Evolutionary conservation across 495 filamentous ascomycete species (phyloP).

Genomic region (Aspergillus affinis): DNA sequence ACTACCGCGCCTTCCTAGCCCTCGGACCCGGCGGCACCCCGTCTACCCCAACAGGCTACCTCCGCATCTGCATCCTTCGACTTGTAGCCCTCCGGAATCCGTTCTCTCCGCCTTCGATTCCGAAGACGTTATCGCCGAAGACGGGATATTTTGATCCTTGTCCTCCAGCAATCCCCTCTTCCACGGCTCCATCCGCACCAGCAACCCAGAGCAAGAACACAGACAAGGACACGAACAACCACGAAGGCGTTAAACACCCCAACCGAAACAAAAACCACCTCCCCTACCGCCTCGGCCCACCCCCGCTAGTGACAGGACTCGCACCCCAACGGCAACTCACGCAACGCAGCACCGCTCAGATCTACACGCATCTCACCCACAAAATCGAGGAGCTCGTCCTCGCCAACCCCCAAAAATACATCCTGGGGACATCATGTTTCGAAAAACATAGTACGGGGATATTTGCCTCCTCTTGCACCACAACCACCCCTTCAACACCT

Average conservation of each 20-base stretch:
- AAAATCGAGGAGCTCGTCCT: slow-evolving; percentile 52
- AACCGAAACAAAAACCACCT: slow-evolving; percentile 26
- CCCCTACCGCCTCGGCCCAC: slow-evolving; percentile 57
- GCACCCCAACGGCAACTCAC: slow-evolving; percentile 76
- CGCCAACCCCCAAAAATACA: slow-evolving; percentile 49
- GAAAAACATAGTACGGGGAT: slow-evolving; percentile 78
- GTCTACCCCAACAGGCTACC: slow-evolving; percentile 68
- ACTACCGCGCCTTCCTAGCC: slow-evolving; percentile 73
- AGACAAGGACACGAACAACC: neutral
- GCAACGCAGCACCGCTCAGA: slow-evolving; percentile 54
- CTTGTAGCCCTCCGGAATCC: slow-evolving; percentile 45
- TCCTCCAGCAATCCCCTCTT: neutral
- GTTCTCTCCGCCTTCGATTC: slow-evolving; percentile 29
- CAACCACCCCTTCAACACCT: neutral
- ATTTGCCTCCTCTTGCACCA: slow-evolving; percentile 41
- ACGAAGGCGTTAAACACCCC: too few relatives aligned
- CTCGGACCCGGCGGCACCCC: slow-evolving; percentile 83
- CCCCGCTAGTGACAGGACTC: slow-evolving; percentile 69
- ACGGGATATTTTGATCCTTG: slow-evolving; percentile 41
- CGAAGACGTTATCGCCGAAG: slow-evolving; percentile 36
- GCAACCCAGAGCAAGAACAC: too few relatives aligned
- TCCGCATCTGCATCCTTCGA: slow-evolving; percentile 61
- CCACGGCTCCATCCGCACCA: too few relatives aligned
- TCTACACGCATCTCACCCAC: slow-evolving; percentile 51
- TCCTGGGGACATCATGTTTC: slow-evolving; percentile 67